A percentile compares a stretch with the other conserved stretches of the same genome.
Evolutionary conservation across 345 rosid species (phyloP).

Genomic region (Ceriops tagal): DNA sequence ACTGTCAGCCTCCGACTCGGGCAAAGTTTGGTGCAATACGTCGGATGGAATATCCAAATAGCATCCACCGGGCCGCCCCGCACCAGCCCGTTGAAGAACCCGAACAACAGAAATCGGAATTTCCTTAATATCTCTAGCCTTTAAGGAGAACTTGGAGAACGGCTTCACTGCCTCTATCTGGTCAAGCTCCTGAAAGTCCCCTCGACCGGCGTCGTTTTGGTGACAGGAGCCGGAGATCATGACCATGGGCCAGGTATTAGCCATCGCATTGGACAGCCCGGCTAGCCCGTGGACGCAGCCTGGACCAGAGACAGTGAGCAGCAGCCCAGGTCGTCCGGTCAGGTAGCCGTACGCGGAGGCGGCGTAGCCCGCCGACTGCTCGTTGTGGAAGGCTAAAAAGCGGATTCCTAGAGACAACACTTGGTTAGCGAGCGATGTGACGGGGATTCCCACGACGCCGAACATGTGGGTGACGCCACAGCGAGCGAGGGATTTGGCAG

Average conservation of each 20-base stretch:
- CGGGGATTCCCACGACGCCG: slow-evolving; percentile 97
- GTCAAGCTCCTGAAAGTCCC: slow-evolving; percentile 95
- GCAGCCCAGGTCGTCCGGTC: slow-evolving; percentile 75
- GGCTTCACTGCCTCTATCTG: slow-evolving; percentile 81
- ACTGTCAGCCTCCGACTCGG: slow-evolving; percentile 61
- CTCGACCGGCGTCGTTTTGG: slow-evolving; percentile 71
- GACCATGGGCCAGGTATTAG: slow-evolving; percentile 81
- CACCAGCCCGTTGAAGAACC: slow-evolving; percentile 60
- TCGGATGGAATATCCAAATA: slow-evolving; percentile 86
- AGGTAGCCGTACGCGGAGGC: slow-evolving; percentile 96
- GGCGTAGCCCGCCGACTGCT: slow-evolving; percentile 97
- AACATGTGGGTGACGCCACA: slow-evolving; percentile 90
- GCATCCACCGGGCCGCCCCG: slow-evolving; percentile 90
- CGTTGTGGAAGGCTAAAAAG: slow-evolving; percentile 94
- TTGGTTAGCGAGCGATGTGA: slow-evolving; percentile 81
- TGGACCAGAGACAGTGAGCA: slow-evolving; percentile 91
- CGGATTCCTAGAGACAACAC: slow-evolving; percentile 77
- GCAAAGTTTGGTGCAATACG: slow-evolving; percentile 69
- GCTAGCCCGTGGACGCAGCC: slow-evolving; percentile 98
- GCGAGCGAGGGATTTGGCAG: slow-evolving; percentile 57
- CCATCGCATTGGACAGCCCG: slow-evolving; percentile 89
- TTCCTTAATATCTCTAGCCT: slow-evolving; percentile 56
- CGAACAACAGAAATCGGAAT: slow-evolving; percentile 69
- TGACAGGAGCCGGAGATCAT: slow-evolving; percentile 96
- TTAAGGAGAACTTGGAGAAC: slow-evolving; percentile 67